Percentiles rank a stretch among this genome's conserved stretches.
These are phyloP conservation scores for Rhodotorula taiwanensis DNA, from an alignment of 768 basidiomycete genomes.

Conservation along the genomic window DNA sequence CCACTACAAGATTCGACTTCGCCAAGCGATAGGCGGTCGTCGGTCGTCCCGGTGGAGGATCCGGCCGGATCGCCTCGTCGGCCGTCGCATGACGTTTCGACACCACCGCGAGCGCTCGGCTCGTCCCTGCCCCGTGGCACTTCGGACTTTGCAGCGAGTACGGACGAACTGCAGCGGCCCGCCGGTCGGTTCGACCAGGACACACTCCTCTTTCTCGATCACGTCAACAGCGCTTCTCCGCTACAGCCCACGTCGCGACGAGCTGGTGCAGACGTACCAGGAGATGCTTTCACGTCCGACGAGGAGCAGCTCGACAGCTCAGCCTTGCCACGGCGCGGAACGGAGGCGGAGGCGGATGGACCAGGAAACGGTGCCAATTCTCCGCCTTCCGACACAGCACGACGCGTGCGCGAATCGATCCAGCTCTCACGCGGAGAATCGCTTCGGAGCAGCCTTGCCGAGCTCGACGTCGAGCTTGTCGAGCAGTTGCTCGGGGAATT, in stretches of 20 bases:
- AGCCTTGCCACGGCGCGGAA: background rate
- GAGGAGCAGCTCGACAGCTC: no score
- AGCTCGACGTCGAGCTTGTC: conserved; percentile 66
- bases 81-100: no score
- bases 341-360: conserved; percentile 5
- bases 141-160: no score
- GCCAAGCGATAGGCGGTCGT: no score
- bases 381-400: background rate
- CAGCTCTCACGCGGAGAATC: conserved; percentile 58
- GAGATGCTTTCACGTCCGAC: no score
- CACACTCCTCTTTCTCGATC: conserved; percentile 53
- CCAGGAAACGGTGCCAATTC: no score
- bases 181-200: conserved; percentile 74
- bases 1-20: background rate
- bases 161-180: conserved; percentile 25
- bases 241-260: conserved; percentile 10
- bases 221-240: conserved; percentile 31
- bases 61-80: no score
- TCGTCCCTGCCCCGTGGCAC: no score
- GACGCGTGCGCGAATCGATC: conserved; percentile 52
- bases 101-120: no score
- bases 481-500: conserved; percentile 63
- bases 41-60: no score
- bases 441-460: conserved; percentile 45
- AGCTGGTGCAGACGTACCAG: no score